These are phyloP conservation scores for Micractinium conductrix DNA, from an alignment of 139 green algal genomes.

Conservation along the genomic window DNA sequence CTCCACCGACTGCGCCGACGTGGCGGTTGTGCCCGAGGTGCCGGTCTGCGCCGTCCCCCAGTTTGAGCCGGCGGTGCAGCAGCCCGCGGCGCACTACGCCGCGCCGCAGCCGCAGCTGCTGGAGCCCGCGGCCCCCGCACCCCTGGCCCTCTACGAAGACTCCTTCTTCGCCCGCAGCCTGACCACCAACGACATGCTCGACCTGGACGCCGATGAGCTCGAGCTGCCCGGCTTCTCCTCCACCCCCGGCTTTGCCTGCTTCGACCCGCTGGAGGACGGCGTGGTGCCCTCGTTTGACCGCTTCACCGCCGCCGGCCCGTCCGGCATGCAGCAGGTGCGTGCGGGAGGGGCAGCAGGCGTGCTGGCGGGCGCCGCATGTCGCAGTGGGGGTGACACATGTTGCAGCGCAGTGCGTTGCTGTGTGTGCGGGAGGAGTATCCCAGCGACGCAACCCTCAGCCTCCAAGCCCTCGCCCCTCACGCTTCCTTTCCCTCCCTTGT, in stretches of 20 bases:
- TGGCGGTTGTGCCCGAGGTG: constrained; percentile 41
- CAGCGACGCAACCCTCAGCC: no score
- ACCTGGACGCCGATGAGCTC: constrained; percentile 24
- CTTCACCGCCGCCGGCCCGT: neutral
- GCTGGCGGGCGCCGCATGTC: no score
- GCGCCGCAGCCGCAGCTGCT: neutral
- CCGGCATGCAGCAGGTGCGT: constrained; percentile 6
- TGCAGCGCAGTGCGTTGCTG: no score
- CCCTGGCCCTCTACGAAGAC: constrained; percentile 26
- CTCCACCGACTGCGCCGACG: constrained; percentile 6
- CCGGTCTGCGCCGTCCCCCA: neutral
- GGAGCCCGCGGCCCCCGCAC: neutral
- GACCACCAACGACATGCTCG: constrained; percentile 30
- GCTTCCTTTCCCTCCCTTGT: neutral
- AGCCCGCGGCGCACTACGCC: neutral
- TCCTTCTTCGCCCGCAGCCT: constrained; percentile 16
- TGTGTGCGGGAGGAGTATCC: no score
- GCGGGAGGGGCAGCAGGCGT: no score
- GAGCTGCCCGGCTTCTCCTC: constrained; percentile 14
- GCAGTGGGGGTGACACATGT: no score
- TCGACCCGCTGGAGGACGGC: constrained; percentile 29
- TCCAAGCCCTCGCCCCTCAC: no score
- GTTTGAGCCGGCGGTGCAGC: neutral
- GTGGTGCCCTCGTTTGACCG: constrained; percentile 40
- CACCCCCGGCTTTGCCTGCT: constrained; percentile 18